Evolutionary conservation across 805 yeast genomes (phyloP), one percentile per base, ranked within the genome.

Genomic region (Lachancea kluyveri): DNA sequence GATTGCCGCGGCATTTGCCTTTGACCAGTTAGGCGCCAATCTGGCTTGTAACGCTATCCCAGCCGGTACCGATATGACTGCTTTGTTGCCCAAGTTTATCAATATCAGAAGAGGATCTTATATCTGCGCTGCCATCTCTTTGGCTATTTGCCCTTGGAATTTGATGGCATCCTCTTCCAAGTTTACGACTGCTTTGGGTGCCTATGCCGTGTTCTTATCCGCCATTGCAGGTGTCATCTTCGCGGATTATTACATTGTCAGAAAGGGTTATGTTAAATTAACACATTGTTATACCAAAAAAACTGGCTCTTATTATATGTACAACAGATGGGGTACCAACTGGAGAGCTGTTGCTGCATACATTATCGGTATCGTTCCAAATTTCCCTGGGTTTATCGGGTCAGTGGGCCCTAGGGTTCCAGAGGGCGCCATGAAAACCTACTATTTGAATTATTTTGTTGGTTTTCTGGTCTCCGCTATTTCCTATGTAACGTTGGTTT

Each of bases 311-410:
- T 45, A 59, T 56, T 39, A 58, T 60, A 42, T 82, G 80, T 65
- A 69, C 61, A 63, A 76, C 64, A 45, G 31, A 21, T 47, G 54
- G 33, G 94, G 94, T 14, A 46, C 71, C 58, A 82, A 83, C 54
- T 79, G 87, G 81, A 68, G 90, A 45, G 94, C 87, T 1, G 74
- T 71, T 42, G 74, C 70, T 21, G 88, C 94, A 1, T 84, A 57
- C 36, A 10, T 54, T 9, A 45, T 53, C 32, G 63, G 64, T 34
- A 47, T 59, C 27, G 58, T 54, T n/a, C 65, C 65, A 24, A 58
- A 58, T 33, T 40, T 60, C 30, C 62, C 65, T 12, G 65, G 65
- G 25, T 48, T 60, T 29, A 48, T 59, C 17, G 57, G 54, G 24
- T 57, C 82, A 12, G 78, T 83, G 10, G 82, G 78, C 23, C 70